Evolutionary conservation across 805 yeast genomes (phyloP).

Genomic region (Yarrowia keelungensis): DNA sequence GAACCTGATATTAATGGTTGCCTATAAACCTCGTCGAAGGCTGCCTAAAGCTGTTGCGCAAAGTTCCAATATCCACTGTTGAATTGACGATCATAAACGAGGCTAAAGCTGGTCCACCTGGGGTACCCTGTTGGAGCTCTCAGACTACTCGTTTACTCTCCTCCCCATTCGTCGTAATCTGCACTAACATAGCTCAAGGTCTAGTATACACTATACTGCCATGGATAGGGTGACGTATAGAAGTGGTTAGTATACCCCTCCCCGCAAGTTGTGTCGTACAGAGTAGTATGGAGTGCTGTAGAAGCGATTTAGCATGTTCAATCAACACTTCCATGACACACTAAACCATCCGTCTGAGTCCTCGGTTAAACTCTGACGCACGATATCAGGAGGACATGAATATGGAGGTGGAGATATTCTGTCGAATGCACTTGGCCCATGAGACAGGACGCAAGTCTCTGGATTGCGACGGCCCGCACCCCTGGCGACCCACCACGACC

Average conservation of each 20-base stretch:
- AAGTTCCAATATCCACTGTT: not conserved
- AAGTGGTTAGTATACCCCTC: not conserved
- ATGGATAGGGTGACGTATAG: no score
- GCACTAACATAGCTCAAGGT: not conserved
- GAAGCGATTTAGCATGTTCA: no score
- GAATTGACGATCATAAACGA: not conserved
- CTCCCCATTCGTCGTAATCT: constrained; percentile 1
- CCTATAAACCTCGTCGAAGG: no score
- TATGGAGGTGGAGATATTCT: no score
- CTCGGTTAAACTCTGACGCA: not conserved
- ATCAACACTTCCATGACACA: no score
- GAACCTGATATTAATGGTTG: no score
- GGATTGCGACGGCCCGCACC: constrained; percentile 1
- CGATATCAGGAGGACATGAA: constrained; percentile 8
- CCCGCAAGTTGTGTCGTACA: not conserved
- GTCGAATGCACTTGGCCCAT: not conserved
- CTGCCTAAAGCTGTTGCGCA: not conserved
- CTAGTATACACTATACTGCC: not conserved
- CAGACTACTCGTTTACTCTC: not conserved
- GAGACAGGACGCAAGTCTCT: not conserved
- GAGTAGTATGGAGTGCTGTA: no score
- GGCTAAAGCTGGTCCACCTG: not conserved
- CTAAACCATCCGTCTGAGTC: no score
- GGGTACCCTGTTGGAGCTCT: not conserved
- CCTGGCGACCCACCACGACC: not conserved